These are phyloP conservation scores for Thelephora ganbajun DNA, from an alignment of 768 basidiomycete species.

Conservation along the genomic window DNA sequence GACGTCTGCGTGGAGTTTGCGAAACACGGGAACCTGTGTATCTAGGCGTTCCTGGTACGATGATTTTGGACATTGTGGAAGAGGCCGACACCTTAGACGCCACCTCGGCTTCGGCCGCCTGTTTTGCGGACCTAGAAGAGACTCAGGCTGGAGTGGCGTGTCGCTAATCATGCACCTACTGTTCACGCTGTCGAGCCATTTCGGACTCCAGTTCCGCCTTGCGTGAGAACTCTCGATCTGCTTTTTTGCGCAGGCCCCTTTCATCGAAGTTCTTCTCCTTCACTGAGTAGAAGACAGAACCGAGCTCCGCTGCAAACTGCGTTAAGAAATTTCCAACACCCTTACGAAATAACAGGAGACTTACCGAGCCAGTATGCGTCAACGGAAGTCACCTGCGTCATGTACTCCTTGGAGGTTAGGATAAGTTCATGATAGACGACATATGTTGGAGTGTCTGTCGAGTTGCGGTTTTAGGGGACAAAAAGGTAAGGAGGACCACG, in stretches of 20 bases:
- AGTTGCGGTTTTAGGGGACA: background rate
- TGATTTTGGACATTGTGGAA: conserved; percentile 46
- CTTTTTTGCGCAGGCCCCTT: conserved; percentile 56
- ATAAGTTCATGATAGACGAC: conserved; percentile 96
- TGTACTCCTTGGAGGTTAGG: conserved; percentile 91
- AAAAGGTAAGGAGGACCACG: background rate
- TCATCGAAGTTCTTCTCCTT: conserved; percentile 98
- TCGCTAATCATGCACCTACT: conserved; percentile 23
- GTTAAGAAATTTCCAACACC: background rate
- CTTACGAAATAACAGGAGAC: conserved; percentile 8
- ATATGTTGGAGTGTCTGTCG: conserved; percentile 83
- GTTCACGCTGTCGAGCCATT: conserved; percentile 75
- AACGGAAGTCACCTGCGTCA: conserved; percentile 98
- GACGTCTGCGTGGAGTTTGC: conserved; percentile 63
- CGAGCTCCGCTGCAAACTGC: conserved; percentile 59
- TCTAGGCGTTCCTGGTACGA: conserved; percentile 70
- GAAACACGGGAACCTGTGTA: conserved; percentile 48
- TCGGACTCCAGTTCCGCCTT: conserved; percentile 85
- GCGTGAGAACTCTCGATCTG: conserved; percentile 85
- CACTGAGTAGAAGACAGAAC: conserved; percentile 94
- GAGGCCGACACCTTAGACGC: conserved; percentile 34
- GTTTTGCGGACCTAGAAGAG: conserved; percentile 38
- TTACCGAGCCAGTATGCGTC: conserved; percentile 95
- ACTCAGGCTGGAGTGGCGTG: conserved; percentile 2
- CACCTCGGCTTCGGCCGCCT: conserved; percentile 45